phyloP scores from a whole-genome alignment of 768 basidiomycete species.

The Pulveroboletus frians region DNA sequence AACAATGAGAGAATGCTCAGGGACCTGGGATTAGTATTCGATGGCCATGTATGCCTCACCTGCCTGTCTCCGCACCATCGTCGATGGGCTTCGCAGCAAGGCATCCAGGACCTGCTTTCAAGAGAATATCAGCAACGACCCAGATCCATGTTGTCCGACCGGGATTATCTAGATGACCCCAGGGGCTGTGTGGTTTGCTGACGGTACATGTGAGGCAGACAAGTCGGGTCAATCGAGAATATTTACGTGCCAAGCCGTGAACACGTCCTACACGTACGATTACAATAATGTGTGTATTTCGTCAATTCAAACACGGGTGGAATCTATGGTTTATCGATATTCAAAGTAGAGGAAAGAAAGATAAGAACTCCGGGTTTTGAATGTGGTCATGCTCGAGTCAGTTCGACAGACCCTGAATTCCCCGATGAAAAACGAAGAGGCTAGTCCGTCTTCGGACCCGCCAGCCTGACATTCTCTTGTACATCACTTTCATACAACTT shows the following conservation, averaged over 20 bases:
- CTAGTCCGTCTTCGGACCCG: slow-evolving; percentile 57
- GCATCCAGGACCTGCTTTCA: slow-evolving; percentile 12
- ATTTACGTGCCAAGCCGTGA: too few relatives aligned
- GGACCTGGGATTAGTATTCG: slow-evolving; percentile 19
- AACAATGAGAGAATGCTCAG: slow-evolving; percentile 18
- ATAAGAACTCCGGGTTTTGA: neutral
- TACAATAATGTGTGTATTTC: slow-evolving; percentile 6
- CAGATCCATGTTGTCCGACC: neutral
- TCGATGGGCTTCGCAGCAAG: slow-evolving; percentile 14
- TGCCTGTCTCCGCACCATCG: slow-evolving; percentile 15
- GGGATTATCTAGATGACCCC: slow-evolving; percentile 3
- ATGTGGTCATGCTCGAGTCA: neutral
- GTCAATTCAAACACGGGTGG: neutral
- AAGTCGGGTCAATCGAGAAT: neutral
- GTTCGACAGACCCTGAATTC: neutral
- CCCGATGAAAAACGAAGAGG: neutral
- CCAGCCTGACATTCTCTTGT: slow-evolving; percentile 68
- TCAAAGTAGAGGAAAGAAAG: neutral
- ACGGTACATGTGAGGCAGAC: neutral
- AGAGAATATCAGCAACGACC: slow-evolving; percentile 2
- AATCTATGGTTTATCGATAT: slow-evolving; percentile 7
- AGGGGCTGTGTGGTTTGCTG: slow-evolving; percentile 21
- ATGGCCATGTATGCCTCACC: slow-evolving; percentile 28
- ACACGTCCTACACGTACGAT: neutral
- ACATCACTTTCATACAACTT: slow-evolving; percentile 87